Base-by-base conservation (phyloP, 306 rosid genomes). In the Quercus glauca region DNA sequence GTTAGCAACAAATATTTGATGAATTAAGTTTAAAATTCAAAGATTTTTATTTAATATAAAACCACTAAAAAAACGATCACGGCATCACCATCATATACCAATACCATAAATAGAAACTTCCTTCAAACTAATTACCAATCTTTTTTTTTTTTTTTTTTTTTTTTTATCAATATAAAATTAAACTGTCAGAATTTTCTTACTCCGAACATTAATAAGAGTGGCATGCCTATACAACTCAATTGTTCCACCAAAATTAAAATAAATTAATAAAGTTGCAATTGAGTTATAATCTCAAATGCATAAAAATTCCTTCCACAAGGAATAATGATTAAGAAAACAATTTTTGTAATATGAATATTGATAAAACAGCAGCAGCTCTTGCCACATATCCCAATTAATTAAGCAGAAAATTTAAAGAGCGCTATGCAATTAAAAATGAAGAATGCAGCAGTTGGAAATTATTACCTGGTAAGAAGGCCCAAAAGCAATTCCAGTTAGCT, bases 391-490 rank as follows among this genome's bases (percentile, higher is more conserved):
- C 51, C 51, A 43, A 43, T 9, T 45, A 49, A 49, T 12, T 13
- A 49, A 49, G 53, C 53, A 10, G 15, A 49, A 49, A 49, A 49
- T 49, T 12, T 13, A 10, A 49, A 49, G 53, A 49, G 53, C 17
- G 5, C 5, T 8, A 41, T 41, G 45, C 1, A 41, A 41, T 41
- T 35, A 17, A 49, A 78, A 51, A 83, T 41, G 55, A 31, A 49
- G 75, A 73, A 76, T 33, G 14, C 23, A 78, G 17, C 55, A 70
- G 41, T 41, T 33, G 64, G 74, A 3, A 82, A 41, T 41, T 8
- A 41, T 59, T 87, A 93, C 99, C 98, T 90, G 91, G 74, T 93
- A 91, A 71, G 98, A 45, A 75, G 99, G 99, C 35, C 99, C 98
- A 80, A 90, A 93, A 77, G 99, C 98, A 37, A 93, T 84, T 59